Conservation (phyloP, 2,329 filamentous ascomycete genomes). For the Colletotrichum musicola region DNA sequence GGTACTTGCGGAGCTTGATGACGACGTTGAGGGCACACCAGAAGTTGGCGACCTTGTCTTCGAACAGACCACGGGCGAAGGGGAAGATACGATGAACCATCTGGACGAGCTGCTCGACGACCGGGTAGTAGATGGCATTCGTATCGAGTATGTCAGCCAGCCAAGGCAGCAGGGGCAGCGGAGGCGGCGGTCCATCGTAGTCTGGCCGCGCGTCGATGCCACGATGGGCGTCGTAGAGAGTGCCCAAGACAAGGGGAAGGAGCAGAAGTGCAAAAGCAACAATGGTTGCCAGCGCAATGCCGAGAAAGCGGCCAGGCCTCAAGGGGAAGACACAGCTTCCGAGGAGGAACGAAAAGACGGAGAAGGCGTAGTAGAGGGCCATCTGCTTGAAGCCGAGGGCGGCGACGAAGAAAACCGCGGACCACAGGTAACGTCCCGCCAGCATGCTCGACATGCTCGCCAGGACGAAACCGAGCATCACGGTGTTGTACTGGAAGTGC, state of each 20-base stretch:
- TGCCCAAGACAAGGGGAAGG: constrained; percentile 79
- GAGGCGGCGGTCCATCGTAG: constrained; percentile 68
- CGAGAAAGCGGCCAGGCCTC: constrained; percentile 75
- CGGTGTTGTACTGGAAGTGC: constrained; percentile 98
- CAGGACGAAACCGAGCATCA: constrained; percentile 93
- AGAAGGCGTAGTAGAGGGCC: constrained; percentile 96
- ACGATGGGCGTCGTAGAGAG: constrained; percentile 75
- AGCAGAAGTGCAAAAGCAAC: constrained; percentile 81
- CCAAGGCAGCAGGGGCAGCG: constrained; percentile 72
- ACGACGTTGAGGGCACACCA: constrained; percentile 95
- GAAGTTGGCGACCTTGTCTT: constrained; percentile 98
- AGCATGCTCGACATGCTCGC: constrained; percentile 91
- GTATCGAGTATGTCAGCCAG: constrained; percentile 71
- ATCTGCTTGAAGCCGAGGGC: constrained; percentile 99
- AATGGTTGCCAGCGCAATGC: constrained; percentile 80
- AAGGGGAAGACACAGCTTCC: constrained; percentile 87
- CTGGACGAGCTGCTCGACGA: constrained; percentile 84
- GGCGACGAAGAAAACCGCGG: constrained; percentile 91
- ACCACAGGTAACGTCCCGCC: constrained; percentile 87
- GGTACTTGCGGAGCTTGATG: constrained; percentile 85
- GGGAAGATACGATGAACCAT: constrained; percentile 94
- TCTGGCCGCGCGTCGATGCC: constrained; percentile 70
- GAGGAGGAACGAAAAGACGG: constrained; percentile 90
- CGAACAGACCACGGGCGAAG: constrained; percentile 94
- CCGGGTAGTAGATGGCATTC: constrained; percentile 78